Base-by-base conservation (phyloP, 2,329 filamentous ascomycete species). In the Penicillium brevicompactum region DNA sequence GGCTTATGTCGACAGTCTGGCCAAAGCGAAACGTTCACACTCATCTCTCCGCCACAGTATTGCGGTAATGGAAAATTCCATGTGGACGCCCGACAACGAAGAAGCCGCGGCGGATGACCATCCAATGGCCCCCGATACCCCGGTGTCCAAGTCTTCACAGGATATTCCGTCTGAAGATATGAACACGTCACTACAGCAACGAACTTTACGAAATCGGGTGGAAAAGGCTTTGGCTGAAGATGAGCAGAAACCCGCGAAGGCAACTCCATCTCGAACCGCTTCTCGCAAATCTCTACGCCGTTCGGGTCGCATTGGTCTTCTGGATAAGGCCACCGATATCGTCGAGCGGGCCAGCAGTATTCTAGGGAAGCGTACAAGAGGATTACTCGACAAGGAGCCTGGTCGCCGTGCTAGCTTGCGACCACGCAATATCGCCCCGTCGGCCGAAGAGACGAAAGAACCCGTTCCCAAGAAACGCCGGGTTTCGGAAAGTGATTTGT, bases 301-400 rank as follows among this genome's bases (percentile, higher is more conserved):
- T 46, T 82, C 80, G 31, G 73, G 74, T 46, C 76, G 80, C 44
- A 66, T 79, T 51, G 74, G 71, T 53, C 37, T 77, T 50, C 14
- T 81, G 70, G 65, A 72, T 66, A 60, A 75, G 74, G 63, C 74
- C 67, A 64, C 81, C 75, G 65, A 78, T 70, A 11, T 74, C 78
- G 44, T 78, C 73, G 56, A 74, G 68, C 66, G 85, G 78, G 67
- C 73, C 79, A 60, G 63, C 45, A 82, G 81, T 47, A 77, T 80
- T 22, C 70, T 88, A 24, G 80, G 84, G 55, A 91, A 90, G 72
- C 82, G 85, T 47, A 77, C 82, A 51, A 79, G 83, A 61, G 83
- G 84, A 64, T 75, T 76, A 8, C 71, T 81, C 47, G 81, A 84
- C 53, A 83, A 86, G 56, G 87, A 89, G 65, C 70, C 87, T 27